Evolutionary conservation across 1,139 yeast genomes (phyloP).

Genomic region (Groenewaldozyma sp.): DNA sequence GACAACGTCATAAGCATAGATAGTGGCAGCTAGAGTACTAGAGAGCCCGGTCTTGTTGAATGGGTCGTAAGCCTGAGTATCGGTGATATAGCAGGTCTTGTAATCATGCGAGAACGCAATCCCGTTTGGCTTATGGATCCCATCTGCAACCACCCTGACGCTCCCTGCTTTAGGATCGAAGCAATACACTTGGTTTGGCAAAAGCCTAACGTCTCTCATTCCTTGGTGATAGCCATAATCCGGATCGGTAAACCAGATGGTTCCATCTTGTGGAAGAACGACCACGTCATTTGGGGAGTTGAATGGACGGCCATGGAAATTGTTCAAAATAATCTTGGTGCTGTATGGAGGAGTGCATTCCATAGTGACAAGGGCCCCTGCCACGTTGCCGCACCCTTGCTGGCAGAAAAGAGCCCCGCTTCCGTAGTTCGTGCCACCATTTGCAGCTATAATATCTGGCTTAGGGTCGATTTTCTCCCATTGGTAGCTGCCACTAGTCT

Average conservation of each 20-base stretch:
- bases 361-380: constrained; percentile 15
- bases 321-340: constrained; percentile 12
- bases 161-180: constrained; percentile 18
- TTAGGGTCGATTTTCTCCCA: constrained; percentile 14
- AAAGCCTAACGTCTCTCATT: constrained; percentile 12
- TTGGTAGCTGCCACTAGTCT: constrained; percentile 7
- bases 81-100: constrained; percentile 20
- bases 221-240: constrained; percentile 19
- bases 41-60: constrained; percentile 12
- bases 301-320: constrained; percentile 20
- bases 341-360: constrained; percentile 13
- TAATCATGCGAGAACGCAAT: constrained; percentile 22
- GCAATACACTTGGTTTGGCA: constrained; percentile 24
- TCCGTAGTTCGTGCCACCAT: constrained; percentile 18
- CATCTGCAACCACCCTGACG: constrained; percentile 23
- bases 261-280: constrained; percentile 17
- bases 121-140: constrained; percentile 21
- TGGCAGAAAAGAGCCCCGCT: constrained; percentile 17
- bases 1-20: constrained; percentile 20
- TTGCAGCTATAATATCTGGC: constrained; percentile 16
- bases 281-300: constrained; percentile 24
- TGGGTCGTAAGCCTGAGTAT: constrained; percentile 18
- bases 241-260: constrained; percentile 27
- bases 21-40: constrained; percentile 15
- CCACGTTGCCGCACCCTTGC: constrained; percentile 15